Base-by-base conservation (phyloP, 2,329 filamentous ascomycete species). In the Aspergillus neoniger region DNA sequence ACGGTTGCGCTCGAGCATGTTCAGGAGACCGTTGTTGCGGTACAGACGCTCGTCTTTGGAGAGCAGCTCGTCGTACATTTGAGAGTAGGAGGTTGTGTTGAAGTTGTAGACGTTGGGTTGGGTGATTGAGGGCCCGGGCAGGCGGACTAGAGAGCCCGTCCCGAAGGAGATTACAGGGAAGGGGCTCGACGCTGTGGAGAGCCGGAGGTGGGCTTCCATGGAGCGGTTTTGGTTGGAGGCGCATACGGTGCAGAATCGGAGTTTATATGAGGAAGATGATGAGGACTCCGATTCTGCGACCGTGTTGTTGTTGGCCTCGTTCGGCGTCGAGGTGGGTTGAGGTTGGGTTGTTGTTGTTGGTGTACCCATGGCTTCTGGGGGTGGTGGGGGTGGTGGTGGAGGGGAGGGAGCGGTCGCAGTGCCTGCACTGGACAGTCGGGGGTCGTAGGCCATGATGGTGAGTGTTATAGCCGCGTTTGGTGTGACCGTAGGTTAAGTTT, bases 161-260 rank as follows among this genome's bases (percentile, higher is more conserved):
- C 95, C 95, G 75, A 98, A 99, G 17, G 94, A 98, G 69, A 98
- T 96, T 68, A 96, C 94, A n/a, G 95, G 95, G 72, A 95, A 98
- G 52, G 88, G 81, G 51, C 93, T 95, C 57, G 89, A 80, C 53
- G 92, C 91, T 62, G 90, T 86, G 4, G 95, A 91, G 36, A 99
- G 88, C 64, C 91, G 91, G 28, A 97, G 86, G 77, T 99, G 95
- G n/a, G 94, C 94, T 83, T 98, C 95, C 95, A 99, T 98, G n/a
- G 91, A 96, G 87, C 95, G 88, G 74, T 99, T 99, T 77, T 99
- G 92, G 72, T 99, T 99, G 72, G 92, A 96, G 7, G 95, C 95
- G 79, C 95, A 99, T n/a, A 99, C 94, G 2, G 95, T 98, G 82
- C 93, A 97, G 79, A 98, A 97, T 74, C 91, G 96, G 63, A 99